phyloP scores from a whole-genome alignment of 768 basidiomycete genomes.

The Galerina sulciceps region DNA sequence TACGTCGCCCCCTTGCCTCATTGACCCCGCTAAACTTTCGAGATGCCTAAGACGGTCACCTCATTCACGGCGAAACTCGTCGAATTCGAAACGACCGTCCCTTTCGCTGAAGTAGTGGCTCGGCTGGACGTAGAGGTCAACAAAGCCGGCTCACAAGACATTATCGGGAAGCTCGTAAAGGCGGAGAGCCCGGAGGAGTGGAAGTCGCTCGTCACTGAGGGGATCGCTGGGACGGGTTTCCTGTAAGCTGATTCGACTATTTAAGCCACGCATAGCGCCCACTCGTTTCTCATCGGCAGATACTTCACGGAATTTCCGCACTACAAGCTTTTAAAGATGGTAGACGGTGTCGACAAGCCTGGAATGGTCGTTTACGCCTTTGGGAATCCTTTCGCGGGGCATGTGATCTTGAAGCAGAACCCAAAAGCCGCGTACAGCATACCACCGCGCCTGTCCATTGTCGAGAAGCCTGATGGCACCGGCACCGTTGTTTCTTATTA shows the following conservation, averaged over 20 bases:
- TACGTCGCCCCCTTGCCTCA: too few relatives aligned
- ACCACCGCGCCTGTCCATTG: conserved; percentile 49
- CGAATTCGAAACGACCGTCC: conserved; percentile 43
- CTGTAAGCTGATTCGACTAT: conserved; percentile 36
- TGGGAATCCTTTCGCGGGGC: conserved; percentile 56
- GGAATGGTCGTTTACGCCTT: conserved; percentile 45
- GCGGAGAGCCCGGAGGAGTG: conserved; percentile 41
- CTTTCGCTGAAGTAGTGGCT: conserved; percentile 43
- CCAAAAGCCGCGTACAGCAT: conserved; percentile 43
- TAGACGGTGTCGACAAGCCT: conserved; percentile 27
- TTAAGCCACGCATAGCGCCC: background rate
- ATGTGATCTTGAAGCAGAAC: conserved; percentile 46
- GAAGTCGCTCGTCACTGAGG: conserved; percentile 30
- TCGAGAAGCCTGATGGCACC: conserved; percentile 38
- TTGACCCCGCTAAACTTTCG: background rate
- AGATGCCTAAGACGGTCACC: conserved; percentile 28
- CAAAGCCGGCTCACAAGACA: conserved; percentile 35
- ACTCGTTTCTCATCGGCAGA: conserved; percentile 24
- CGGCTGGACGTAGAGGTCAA: conserved; percentile 49
- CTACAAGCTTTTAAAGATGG: conserved; percentile 37
- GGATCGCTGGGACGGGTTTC: conserved; percentile 41
- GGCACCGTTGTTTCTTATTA: conserved; percentile 44
- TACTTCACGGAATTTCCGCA: conserved; percentile 45
- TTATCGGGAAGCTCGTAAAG: conserved; percentile 24
- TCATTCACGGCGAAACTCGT: conserved; percentile 44